Base-by-base conservation (phyloP, 805 yeast species). In the Starmerella apis region DNA sequence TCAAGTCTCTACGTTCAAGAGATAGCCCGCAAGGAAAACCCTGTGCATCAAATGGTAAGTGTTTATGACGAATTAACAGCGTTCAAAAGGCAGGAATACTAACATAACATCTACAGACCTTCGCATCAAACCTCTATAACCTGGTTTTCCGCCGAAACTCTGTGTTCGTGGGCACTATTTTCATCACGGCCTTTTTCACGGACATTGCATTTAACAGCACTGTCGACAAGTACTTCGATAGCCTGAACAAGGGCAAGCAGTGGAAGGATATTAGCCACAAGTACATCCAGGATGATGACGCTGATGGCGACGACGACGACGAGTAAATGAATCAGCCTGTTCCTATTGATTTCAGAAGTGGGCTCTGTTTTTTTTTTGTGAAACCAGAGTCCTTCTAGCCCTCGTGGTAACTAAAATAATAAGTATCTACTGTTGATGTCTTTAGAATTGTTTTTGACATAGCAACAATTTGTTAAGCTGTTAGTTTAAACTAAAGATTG, bases 141-240 rank as follows among this genome's bases (percentile, higher is more conserved):
- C 68, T 74, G 32, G 61, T 83, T 50, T 81, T 85, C 77, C 86
- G 86, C 78, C 85, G 96, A 77, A 88, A 90, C 79, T 78, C 96
- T 43, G 74, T 83, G 56, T 86, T 76, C 70, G 95, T 88, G 55
- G 85, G 86, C 58, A 73, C 92, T 55, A 74, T 88, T 54, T 82
- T 88, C 60, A 82, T 79, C 46, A 79, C 84, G 62, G 87, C 96
- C 43, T 88, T 88, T 65, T 79, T 80, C 56, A 86, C 87, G 77
- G 71, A 68, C 57, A 59, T 66, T 46, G 66, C 55, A 38, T 68
- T 66, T 63, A 61, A 65, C 60, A 53, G 57, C 27, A 57, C 65
- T 48, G 59, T 65, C 38, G 67, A 68, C 60, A 58, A 56, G 43
- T 53, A 59, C 62, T 68, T 58, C 55, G 71, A 68, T 58, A 58